Percentiles rank a stretch among this genome's conserved stretches.
Evolutionary conservation across 2,329 filamentous ascomycete species (phyloP).

Genomic region (Paecilomyces formosus): DNA sequence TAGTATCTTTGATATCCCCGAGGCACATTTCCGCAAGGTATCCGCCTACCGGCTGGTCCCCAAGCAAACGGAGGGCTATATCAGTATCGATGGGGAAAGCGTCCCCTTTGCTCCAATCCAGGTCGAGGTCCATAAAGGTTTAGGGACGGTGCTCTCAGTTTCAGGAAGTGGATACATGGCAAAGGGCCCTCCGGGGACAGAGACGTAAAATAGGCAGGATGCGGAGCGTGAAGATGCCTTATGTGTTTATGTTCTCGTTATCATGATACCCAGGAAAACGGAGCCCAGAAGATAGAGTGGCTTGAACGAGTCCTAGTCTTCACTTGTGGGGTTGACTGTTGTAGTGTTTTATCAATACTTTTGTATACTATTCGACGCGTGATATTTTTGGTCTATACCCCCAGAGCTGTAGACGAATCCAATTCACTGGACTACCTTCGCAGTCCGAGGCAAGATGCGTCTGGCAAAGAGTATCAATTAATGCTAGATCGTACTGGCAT

Average conservation of each 20-base stretch:
- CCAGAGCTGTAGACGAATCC: background rate
- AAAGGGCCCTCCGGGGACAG: constrained; percentile 19
- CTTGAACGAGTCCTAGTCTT: background rate
- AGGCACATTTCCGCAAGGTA: constrained; percentile 77
- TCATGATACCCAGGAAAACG: background rate
- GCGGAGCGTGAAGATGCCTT: background rate
- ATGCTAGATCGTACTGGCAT: too few species aligned
- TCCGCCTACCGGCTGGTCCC: constrained; percentile 81
- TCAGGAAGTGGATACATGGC: constrained; percentile 64
- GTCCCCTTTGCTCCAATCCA: constrained; percentile 86
- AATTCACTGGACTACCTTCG: background rate
- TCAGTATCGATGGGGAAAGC: constrained; percentile 88
- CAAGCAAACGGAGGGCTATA: constrained; percentile 65
- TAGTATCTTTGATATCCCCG: constrained; percentile 69
- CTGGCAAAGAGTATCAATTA: background rate
- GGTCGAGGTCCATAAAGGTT: constrained; percentile 72
- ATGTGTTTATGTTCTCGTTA: background rate
- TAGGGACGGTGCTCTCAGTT: constrained; percentile 80
- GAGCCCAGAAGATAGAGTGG: background rate
- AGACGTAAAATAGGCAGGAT: background rate
- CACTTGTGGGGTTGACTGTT: background rate
- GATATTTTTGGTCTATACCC: background rate
- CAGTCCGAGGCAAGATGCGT: background rate
- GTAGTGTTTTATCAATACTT: background rate
- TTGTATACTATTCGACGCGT: background rate